Percentiles rank a stretch among this genome's conserved stretches.
Conservation (phyloP, 345 rosid genomes). For the Pugionium dolabratum region DNA sequence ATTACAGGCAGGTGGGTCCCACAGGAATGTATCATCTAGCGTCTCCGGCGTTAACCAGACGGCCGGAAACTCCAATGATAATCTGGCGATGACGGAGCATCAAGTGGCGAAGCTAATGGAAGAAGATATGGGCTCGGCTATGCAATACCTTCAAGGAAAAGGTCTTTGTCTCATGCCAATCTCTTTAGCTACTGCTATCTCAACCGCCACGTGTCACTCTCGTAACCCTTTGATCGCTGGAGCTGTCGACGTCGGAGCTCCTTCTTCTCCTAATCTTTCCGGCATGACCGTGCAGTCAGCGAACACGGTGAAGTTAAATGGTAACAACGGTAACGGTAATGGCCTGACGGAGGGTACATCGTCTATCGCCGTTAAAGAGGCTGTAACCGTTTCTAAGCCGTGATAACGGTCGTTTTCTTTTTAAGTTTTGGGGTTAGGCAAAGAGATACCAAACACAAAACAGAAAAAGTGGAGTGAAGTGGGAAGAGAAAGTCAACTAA, state of each 20-base stretch:
- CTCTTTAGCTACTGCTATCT: constrained; percentile 87
- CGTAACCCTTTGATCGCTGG: constrained; percentile 47
- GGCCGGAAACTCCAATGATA: constrained; percentile 28
- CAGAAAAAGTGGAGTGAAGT: constrained; percentile 23
- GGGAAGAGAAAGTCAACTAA: constrained; percentile 23
- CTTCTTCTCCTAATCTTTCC: constrained; percentile 73
- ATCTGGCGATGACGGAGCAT: constrained; percentile 58
- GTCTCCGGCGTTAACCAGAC: constrained; percentile 36
- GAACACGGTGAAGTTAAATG: constrained; percentile 25
- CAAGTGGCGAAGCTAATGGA: constrained; percentile 95
- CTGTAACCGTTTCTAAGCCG: constrained; percentile 26
- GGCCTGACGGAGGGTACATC: constrained; percentile 28
- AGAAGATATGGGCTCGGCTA: constrained; percentile 96
- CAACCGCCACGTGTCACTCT: constrained; percentile 69
- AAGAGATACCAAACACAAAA: constrained; percentile 31
- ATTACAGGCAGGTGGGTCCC: constrained; percentile 42
- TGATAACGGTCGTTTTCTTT: constrained; percentile 30
- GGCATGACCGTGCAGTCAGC: constrained; percentile 78
- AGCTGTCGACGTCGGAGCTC: constrained; percentile 43
- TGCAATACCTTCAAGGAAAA: constrained; percentile 96
- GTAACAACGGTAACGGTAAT: constrained; percentile 39
- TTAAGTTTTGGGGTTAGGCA: constrained; percentile 28
- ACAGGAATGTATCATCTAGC: constrained; percentile 24
- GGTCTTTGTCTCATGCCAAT: constrained; percentile 99
- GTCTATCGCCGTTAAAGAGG: constrained; percentile 52